Conservation (phyloP, 208 protist genomes). For the Leishmania turanica region DNA sequence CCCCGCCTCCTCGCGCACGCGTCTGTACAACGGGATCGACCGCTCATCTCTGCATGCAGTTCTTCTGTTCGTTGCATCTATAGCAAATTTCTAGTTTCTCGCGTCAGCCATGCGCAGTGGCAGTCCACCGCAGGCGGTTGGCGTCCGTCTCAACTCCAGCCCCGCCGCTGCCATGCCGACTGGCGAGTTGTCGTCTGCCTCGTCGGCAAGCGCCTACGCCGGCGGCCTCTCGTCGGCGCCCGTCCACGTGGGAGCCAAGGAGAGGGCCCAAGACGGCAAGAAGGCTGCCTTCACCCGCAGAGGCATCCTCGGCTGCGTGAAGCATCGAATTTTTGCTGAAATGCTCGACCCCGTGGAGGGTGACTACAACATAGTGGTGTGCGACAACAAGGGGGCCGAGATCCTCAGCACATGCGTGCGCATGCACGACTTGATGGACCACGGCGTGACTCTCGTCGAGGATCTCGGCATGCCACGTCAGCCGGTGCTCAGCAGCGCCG, state of each 20-base stretch:
- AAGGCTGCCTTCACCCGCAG: constrained; percentile 21
- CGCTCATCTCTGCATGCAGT: not conserved
- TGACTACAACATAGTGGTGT: constrained; percentile 73
- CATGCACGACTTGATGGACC: constrained; percentile 82
- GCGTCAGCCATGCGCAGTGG: not conserved
- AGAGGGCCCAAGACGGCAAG: not conserved
- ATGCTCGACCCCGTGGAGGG: constrained; percentile 69
- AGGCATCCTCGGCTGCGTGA: constrained; percentile 66
- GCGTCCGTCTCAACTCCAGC: not conserved
- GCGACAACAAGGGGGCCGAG: constrained; percentile 53
- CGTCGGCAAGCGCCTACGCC: not conserved
- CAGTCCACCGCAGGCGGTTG: not conserved
- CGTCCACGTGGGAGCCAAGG: not conserved
- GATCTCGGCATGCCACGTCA: constrained; percentile 60
- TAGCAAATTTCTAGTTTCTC: not conserved
- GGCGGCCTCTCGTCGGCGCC: not conserved
- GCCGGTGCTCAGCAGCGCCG: constrained; percentile 65
- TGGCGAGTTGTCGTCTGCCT: not conserved
- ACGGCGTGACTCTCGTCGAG: constrained; percentile 80
- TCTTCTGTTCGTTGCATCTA: not conserved
- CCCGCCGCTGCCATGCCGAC: not conserved
- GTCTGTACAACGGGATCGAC: no score
- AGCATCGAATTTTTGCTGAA: constrained; percentile 45
- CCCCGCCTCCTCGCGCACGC: no score
- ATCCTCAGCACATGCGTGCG: constrained; percentile 65